phyloP scores from a whole-genome alignment of 108 stramenopile genomes.

The Cylindrotheca closterium region DNA sequence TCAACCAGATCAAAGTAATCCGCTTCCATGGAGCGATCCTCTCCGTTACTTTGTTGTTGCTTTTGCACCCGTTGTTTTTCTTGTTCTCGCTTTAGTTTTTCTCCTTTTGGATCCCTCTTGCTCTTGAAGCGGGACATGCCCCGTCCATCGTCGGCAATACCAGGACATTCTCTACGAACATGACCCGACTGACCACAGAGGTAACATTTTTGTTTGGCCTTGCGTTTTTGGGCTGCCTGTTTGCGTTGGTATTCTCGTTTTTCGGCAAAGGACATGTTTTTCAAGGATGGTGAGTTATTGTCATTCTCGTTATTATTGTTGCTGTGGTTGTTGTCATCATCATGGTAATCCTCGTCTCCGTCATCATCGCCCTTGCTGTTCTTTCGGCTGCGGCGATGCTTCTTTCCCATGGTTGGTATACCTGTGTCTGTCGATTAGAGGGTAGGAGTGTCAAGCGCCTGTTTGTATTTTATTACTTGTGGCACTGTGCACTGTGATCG shows the following conservation, averaged over 20 bases:
- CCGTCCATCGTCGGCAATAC: conserved; percentile 37
- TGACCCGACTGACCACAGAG: conserved; percentile 35
- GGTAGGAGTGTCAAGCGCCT: too few relatives aligned
- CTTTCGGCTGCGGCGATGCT: background rate
- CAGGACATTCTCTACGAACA: conserved; percentile 34
- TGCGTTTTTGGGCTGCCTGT: conserved; percentile 24
- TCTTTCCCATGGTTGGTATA: conserved; percentile 1
- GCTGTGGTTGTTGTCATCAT: background rate
- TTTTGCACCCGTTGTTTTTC: background rate
- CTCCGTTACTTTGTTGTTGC: background rate
- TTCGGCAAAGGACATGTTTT: conserved; percentile 24
- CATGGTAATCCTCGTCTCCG: background rate
- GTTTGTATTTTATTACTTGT: too few relatives aligned
- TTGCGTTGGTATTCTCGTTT: conserved; percentile 31
- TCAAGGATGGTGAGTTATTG: background rate
- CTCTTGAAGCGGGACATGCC: conserved; percentile 20
- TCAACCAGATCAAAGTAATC: background rate
- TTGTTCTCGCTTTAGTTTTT: conserved; percentile 1
- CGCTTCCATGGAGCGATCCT: background rate
- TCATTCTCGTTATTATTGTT: conserved; percentile 3
- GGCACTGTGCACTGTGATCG: too few relatives aligned
- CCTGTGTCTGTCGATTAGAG: too few relatives aligned
- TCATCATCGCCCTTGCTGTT: background rate
- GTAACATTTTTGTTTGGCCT: conserved; percentile 21
- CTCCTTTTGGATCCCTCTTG: conserved; percentile 6